Evolutionary conservation across 2,329 filamentous ascomycete genomes (phyloP).

Genomic region (Claviceps paspali): DNA sequence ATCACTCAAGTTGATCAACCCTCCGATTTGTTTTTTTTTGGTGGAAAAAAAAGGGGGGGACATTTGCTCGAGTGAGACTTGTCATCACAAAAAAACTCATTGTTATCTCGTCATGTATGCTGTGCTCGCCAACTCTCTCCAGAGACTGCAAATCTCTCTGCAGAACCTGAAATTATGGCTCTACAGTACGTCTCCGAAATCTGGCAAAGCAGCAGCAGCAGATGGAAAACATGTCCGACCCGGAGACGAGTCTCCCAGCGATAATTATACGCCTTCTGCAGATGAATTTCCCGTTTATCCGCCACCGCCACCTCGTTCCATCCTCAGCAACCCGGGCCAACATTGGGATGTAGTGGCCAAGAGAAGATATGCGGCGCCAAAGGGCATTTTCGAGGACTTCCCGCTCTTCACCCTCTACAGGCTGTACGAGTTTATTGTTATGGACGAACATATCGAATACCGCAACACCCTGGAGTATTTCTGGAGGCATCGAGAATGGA

Average conservation of each 20-base stretch:
- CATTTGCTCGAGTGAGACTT: too few relatives aligned
- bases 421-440: background rate
- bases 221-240: background rate
- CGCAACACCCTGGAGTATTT: background rate
- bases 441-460: background rate
- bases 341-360: background rate
- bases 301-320: background rate
- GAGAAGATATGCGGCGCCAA: background rate
- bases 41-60: too few relatives aligned
- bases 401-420: background rate
- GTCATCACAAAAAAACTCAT: too few relatives aligned
- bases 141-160: background rate
- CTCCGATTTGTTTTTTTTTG: too few relatives aligned
- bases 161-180: background rate
- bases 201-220: too few relatives aligned
- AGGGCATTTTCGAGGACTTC: background rate
- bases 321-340: background rate
- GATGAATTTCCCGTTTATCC: background rate
- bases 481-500: background rate
- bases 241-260: background rate
- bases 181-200: too few relatives aligned
- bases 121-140: too few relatives aligned
- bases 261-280: background rate
- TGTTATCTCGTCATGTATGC: background rate
- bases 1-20: too few relatives aligned